These are phyloP conservation scores for Blepharisma stoltei DNA, from an alignment of 73 alveolate species.

Conservation along the genomic window DNA sequence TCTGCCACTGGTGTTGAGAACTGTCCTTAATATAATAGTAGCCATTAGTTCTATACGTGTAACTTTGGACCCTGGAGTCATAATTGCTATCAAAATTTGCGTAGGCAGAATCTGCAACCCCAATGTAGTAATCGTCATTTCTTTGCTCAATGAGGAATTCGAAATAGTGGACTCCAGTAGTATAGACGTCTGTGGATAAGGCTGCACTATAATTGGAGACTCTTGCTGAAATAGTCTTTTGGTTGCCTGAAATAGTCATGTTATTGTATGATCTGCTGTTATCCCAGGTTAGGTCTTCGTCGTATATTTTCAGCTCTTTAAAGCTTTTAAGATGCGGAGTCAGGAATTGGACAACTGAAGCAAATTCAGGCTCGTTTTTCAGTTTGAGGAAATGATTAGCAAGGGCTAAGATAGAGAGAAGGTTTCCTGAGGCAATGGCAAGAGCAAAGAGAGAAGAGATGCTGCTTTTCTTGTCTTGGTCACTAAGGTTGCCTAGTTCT, in stretches of 20 bases:
- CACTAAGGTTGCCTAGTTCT: background rate
- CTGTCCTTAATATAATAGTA: background rate
- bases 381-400: background rate
- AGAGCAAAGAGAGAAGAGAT: constrained; percentile 1
- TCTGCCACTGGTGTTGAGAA: background rate
- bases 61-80: background rate
- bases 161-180: constrained; percentile 4
- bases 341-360: background rate
- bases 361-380: constrained; percentile 9
- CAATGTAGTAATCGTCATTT: background rate
- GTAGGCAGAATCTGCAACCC: background rate
- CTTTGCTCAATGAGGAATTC: background rate
- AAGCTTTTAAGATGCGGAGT: background rate
- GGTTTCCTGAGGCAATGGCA: background rate
- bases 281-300: background rate
- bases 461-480: background rate
- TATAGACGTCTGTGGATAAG: background rate
- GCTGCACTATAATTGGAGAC: background rate
- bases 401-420: background rate
- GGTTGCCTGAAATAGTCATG: background rate
- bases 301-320: background rate
- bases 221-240: background rate
- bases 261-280: background rate
- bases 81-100: background rate
- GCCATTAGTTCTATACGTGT: background rate